These are phyloP conservation scores for Fusarium mangiferae DNA, from an alignment of 2,329 filamentous ascomycete genomes.

Conservation along the genomic window DNA sequence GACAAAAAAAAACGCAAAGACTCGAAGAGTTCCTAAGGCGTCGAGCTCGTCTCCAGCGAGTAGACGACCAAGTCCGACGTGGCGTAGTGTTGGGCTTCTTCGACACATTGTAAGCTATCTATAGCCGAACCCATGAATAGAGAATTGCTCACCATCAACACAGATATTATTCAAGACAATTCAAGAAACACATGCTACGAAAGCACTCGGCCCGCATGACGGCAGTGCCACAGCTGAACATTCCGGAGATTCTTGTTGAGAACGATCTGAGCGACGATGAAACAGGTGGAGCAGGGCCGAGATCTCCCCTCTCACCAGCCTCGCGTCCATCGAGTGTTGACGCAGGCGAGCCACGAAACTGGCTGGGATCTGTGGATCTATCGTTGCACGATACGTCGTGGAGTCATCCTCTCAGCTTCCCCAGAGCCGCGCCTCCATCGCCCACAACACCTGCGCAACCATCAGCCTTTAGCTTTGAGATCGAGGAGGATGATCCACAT, in stretches of 20 bases:
- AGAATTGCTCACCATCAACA: constrained; percentile 8
- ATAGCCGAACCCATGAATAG: no score
- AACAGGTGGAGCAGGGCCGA: constrained; percentile 28
- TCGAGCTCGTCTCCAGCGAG: constrained; percentile 87
- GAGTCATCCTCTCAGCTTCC: constrained; percentile 65
- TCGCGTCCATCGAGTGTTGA: constrained; percentile 41
- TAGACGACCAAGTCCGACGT: constrained; percentile 92
- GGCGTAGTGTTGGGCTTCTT: constrained; percentile 95
- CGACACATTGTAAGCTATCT: constrained; percentile 76
- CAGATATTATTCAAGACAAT: constrained; percentile 84
- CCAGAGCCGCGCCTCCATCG: constrained; percentile 58
- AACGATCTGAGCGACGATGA: constrained; percentile 69
- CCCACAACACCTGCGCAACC: constrained; percentile 57
- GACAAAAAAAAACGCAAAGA: constrained; percentile 56
- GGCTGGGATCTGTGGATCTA: constrained; percentile 57
- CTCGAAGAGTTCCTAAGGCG: constrained; percentile 95
- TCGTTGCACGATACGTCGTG: constrained; percentile 47
- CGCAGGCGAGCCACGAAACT: constrained; percentile 53
- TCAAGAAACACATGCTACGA: constrained; percentile 77
- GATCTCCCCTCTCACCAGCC: constrained; percentile 34
- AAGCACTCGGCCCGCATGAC: constrained; percentile 82
- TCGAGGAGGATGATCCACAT: constrained; percentile 57
- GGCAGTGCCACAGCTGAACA: constrained; percentile 78
- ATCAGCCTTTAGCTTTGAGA: constrained; percentile 69
- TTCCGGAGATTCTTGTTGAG: constrained; percentile 92